A percentile compares a stretch with the other conserved stretches of the same genome.
Conservation (phyloP, 2,329 filamentous ascomycete species). For the Aspergillus ruber region DNA sequence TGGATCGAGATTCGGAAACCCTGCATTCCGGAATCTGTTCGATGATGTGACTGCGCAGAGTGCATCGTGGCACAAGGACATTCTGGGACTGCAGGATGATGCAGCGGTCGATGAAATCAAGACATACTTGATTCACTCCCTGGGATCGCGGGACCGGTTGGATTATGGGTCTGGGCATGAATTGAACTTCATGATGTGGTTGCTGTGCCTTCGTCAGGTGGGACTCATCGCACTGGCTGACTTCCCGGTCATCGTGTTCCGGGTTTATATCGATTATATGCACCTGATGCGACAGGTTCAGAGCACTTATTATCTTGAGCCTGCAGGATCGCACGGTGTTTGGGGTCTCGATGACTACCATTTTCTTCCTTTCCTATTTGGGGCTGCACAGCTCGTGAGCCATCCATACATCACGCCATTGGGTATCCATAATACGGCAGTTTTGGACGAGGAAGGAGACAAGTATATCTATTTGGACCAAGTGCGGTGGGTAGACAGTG, state of each 20-base stretch:
- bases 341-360: conserved; percentile 98
- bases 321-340: conserved; percentile 92
- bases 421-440: conserved; percentile 79
- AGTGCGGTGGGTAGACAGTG: conserved; percentile 87
- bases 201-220: conserved; percentile 86
- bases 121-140: conserved; percentile 73
- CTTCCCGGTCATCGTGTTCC: conserved; percentile 68
- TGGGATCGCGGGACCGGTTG: conserved; percentile 80
- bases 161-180: conserved; percentile 98
- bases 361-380: conserved; percentile 92
- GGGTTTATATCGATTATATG: conserved; percentile 77
- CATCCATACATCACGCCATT: conserved; percentile 74
- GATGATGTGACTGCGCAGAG: conserved; percentile 42
- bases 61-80: conserved; percentile 35
- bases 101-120: conserved; percentile 63
- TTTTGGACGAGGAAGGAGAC: conserved; percentile 74
- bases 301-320: conserved; percentile 90
- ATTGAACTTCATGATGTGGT: conserved; percentile 93
- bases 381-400: conserved; percentile 78
- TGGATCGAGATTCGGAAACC: conserved; percentile 91
- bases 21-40: conserved; percentile 76
- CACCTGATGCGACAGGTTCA: conserved; percentile 81
- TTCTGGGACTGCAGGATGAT: conserved; percentile 31
- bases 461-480: conserved; percentile 91
- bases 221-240: conserved; percentile 56